Evolutionary conservation across 345 rosid species (phyloP).

Genomic region (Dipteronia dyeriana): DNA sequence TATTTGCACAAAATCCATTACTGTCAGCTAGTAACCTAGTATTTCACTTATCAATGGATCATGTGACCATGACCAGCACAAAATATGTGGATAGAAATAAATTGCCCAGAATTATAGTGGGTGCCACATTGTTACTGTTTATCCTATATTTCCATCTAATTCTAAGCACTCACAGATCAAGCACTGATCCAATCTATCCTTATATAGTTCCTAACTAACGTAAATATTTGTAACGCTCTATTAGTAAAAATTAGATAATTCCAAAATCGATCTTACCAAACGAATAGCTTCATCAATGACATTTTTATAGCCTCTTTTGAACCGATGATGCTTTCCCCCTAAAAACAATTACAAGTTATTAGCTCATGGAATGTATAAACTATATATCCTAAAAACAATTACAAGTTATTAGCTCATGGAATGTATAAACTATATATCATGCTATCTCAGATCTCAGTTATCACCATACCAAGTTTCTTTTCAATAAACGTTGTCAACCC

Average conservation of each 20-base stretch:
- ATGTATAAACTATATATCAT: constrained; percentile 3
- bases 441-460: constrained; percentile 6
- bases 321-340: constrained; percentile 97
- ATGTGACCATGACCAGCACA: not conserved
- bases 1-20: not conserved
- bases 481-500: constrained; percentile 85
- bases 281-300: constrained; percentile 96
- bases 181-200: not conserved
- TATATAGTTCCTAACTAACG: constrained; percentile 1
- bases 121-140: not conserved
- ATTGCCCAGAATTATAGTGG: not conserved
- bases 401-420: constrained; percentile 17
- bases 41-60: not conserved
- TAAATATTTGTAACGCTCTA: not conserved
- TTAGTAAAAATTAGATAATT: not conserved
- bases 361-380: constrained; percentile 11
- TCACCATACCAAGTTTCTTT: constrained; percentile 76
- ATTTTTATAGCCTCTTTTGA: constrained; percentile 96
- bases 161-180: not conserved
- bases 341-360: constrained; percentile 22
- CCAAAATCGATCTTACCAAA: constrained; percentile 58
- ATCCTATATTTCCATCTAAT: not conserved
- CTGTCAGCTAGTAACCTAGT: too few species aligned
- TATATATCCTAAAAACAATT: constrained; percentile 13
- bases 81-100: not conserved